Percentiles rank a stretch among this genome's conserved stretches.
Conservation (phyloP, 495 filamentous ascomycete species). For the Aspergillus heteromorphus region DNA sequence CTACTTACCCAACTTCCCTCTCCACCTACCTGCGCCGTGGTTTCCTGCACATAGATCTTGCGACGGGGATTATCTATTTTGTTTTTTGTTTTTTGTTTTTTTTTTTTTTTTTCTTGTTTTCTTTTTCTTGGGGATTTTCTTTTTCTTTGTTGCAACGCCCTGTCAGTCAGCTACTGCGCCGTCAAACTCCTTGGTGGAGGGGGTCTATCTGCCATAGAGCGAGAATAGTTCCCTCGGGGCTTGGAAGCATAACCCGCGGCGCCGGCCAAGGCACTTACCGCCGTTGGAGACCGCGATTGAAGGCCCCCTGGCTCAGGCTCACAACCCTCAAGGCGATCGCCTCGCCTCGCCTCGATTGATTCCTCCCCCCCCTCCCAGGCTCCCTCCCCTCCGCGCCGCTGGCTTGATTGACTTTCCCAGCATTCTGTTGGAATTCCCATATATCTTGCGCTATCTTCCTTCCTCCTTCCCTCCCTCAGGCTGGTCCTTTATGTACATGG, state of each 20-base stretch:
- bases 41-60: no score
- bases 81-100: not conserved
- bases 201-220: not conserved
- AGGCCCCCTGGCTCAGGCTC: constrained; percentile 10
- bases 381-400: constrained; percentile 3
- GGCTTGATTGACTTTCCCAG: constrained; percentile 11
- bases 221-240: not conserved
- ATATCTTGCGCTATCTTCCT: not conserved
- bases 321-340: constrained; percentile 11
- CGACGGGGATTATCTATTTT: no score
- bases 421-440: constrained; percentile 6
- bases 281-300: constrained; percentile 6
- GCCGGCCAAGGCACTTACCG: not conserved
- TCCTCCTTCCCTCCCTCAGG: constrained; percentile 9
- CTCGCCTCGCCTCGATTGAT: constrained; percentile 6
- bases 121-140: not conserved
- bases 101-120: not conserved
- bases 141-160: not conserved
- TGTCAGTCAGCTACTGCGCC: not conserved
- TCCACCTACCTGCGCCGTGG: no score
- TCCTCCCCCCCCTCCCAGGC: constrained; percentile 9
- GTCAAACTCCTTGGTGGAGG: not conserved
- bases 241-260: not conserved
- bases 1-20: no score
- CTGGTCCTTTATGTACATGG: constrained; percentile 20